Evolutionary conservation across 495 filamentous ascomycete genomes (phyloP), one percentile per base, ranked within the genome.

Genomic region (Pseudotulostoma volvatum): DNA sequence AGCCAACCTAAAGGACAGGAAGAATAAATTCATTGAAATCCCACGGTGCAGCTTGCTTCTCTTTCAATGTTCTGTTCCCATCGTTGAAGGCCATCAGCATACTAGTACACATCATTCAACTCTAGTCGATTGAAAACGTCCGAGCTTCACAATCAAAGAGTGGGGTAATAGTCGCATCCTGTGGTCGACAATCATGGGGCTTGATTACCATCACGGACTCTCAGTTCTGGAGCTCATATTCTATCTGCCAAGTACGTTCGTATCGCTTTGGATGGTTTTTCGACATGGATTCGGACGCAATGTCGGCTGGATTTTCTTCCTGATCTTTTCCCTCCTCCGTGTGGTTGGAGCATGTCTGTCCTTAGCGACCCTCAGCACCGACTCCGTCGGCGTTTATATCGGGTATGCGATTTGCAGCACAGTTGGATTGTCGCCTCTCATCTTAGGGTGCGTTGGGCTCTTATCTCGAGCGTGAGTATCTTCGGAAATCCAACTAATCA

Each of bases 261-360:
- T 57, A 23, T 51, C 61, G 2, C 40, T 56, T 25, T 51, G 50
- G 34, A 51, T 66, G 38, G 42, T 48, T n/a, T 43, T 58, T 7
- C 51, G 51, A 3, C 61, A 66, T 48, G 61, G 61, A n/a, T 57
- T 64, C 38, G 39, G 44, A 16, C 44, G 41, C 9, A 50, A 34
- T 31, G 31, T 50, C 1, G 60, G 57, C 31, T 64, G 57, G 57
- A 37, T 47, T 20, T 59, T 60, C 44, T 44, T 66, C 9, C 46
- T 61, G 30, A 39, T 64, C 21, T 64, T 66, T 41, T 47, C 44
- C 14, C 39, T 66, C 3, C 47, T 46, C 18, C 54, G 59, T 13
- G 42, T 64, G 18, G 43, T 64, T 11, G 56, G 57, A n/a, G 41
- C 52, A 23, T 38, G 40, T 31, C 53, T 61, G 46, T 42, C 61